Evolutionary conservation across 2,329 filamentous ascomycete species (phyloP), one percentile per base, ranked within the genome.

Genomic region (Penicillium sp.): DNA sequence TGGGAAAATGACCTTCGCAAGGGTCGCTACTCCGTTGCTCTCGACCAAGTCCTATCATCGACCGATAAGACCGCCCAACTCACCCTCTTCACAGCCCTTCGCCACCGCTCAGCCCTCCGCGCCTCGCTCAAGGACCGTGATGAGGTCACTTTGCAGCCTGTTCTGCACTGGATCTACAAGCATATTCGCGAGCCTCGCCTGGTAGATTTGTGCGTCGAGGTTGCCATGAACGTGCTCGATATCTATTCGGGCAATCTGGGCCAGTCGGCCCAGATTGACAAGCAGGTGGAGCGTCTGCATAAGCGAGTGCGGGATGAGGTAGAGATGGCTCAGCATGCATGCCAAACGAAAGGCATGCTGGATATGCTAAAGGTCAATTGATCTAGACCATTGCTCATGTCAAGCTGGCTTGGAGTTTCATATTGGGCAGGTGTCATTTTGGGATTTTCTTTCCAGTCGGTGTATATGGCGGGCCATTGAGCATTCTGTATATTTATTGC

Each of bases 1-100:
- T 99, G 95, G 94, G 93, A 97, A 74, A 82, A 84, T 60, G 88
- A 91, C 65, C 83, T 98, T 58, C 88, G 93, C 53, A 88, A 89
- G 70, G 92, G 88, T 11, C 85, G 87, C 60, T 98, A 95, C 74
- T 83, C 83, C 3, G 82, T 85, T 35, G 92, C 95, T 2, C 81
- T 99, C 31, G 94, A 98, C 76, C 81, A 86, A 53, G 92, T 93
- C 14, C 82, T 99, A 11, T 82, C 86, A 64, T 77, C 79, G 12
- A 69, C 76, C 10, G 83, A 87, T 64, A 83, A 87, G 73, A 82
- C 84, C 22, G 81, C 87, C 1, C 79, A 90, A 51, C 83, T 97
- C 31, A 96, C 92, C 0, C 81, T 96, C 31, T 82, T 99, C 20
- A 89, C 90, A 12, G 90, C 92, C 6, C 84, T 99, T 37, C 89